Conservation (phyloP, 1,284 basidiomycete species). For the Erythrobasidium hasegawianum region DNA sequence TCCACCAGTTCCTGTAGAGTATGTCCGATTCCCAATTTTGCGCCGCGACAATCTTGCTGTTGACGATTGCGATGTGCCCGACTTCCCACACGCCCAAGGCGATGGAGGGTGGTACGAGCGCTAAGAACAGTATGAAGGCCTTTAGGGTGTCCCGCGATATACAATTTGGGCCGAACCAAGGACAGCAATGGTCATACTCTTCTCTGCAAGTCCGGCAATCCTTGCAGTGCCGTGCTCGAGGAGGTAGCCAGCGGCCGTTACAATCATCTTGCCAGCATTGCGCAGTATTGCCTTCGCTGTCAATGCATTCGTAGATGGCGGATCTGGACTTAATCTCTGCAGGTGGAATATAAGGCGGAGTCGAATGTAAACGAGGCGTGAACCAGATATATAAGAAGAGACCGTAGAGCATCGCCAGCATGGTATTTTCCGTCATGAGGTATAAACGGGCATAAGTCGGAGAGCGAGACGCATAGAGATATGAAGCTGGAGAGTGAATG, state of each 20-base stretch:
- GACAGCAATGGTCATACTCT: constrained; percentile 35
- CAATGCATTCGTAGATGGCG: constrained; percentile 5
- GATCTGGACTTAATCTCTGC: not conserved
- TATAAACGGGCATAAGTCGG: not conserved
- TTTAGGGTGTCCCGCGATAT: constrained; percentile 24
- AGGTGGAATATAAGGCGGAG: not conserved
- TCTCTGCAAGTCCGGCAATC: constrained; percentile 30
- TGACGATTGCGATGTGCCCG: constrained; percentile 1
- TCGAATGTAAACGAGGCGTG: constrained; percentile 10
- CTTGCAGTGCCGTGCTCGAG: constrained; percentile 32
- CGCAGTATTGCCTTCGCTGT: not conserved
- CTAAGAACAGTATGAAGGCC: constrained; percentile 20
- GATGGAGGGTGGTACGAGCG: constrained; percentile 5
- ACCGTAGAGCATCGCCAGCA: not conserved
- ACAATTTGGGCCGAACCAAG: constrained; percentile 32
- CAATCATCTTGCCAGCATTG: constrained; percentile 35
- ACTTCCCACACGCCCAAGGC: constrained; percentile 3
- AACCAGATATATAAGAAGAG: constrained; percentile 23
- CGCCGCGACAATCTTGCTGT: constrained; percentile 6
- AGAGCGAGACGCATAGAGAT: not conserved
- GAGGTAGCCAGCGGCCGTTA: constrained; percentile 24
- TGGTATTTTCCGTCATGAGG: not conserved
- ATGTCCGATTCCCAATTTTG: constrained; percentile 7
- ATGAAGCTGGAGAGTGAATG: not conserved
- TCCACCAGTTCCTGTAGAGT: constrained; percentile 28